Conservation (phyloP, 306 rosid species). For the Glycine tomentella region DNA sequence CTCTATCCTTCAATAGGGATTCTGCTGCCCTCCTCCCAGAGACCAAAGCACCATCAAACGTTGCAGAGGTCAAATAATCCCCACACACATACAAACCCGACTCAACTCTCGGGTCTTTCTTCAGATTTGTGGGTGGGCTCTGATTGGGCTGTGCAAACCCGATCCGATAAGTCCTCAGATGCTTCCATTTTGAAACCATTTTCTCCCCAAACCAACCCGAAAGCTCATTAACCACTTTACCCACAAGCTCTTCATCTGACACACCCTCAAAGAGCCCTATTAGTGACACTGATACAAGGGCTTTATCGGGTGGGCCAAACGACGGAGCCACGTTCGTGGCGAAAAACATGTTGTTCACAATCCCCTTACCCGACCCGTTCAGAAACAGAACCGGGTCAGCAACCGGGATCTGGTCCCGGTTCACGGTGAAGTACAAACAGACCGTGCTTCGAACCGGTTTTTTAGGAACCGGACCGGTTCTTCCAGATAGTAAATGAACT, state of each 20-base stretch:
- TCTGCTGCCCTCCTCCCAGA: slow-evolving; percentile 87
- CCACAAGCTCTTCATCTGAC: slow-evolving; percentile 56
- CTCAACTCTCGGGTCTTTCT: slow-evolving; percentile 60
- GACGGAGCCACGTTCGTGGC: slow-evolving; percentile 84
- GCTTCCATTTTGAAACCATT: slow-evolving; percentile 67
- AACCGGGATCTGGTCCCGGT: slow-evolving; percentile 58
- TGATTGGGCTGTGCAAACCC: slow-evolving; percentile 89
- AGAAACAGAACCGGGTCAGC: slow-evolving; percentile 66
- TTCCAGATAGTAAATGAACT: slow-evolving; percentile 54
- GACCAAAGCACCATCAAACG: slow-evolving; percentile 90
- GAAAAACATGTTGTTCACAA: slow-evolving; percentile 92
- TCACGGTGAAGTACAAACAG: slow-evolving; percentile 68
- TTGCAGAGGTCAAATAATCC: slow-evolving; percentile 78
- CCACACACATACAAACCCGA: slow-evolving; percentile 78
- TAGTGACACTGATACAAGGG: slow-evolving; percentile 70
- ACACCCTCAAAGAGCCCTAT: slow-evolving; percentile 61
- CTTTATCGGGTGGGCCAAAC: slow-evolving; percentile 71
- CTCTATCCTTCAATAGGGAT: slow-evolving; percentile 67
- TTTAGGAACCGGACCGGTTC: slow-evolving; percentile 36
- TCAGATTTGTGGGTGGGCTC: slow-evolving; percentile 67
- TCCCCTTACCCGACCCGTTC: slow-evolving; percentile 84
- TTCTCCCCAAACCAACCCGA: slow-evolving; percentile 69
- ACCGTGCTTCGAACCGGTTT: slow-evolving; percentile 78
- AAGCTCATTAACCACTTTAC: slow-evolving; percentile 63
- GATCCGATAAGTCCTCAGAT: slow-evolving; percentile 73